A percentile compares a stretch with the other conserved stretches of the same genome.
Evolutionary conservation across 768 basidiomycete species (phyloP).

Genomic region (Suillus lakei): DNA sequence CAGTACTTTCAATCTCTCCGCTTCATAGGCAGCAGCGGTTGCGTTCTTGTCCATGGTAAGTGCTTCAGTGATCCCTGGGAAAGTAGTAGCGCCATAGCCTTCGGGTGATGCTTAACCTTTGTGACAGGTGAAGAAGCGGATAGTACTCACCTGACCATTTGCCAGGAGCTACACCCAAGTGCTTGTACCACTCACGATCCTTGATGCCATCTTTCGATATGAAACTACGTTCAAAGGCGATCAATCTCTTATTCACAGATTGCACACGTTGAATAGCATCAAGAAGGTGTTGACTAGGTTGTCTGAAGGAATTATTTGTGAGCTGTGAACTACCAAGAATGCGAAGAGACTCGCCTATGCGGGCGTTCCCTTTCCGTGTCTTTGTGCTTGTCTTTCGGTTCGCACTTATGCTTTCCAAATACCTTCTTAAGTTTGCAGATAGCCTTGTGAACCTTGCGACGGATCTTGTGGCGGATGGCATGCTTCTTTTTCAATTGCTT

Average conservation of each 20-base stretch:
- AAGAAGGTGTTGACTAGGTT: slow-evolving; percentile 48
- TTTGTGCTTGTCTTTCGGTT: slow-evolving; percentile 12
- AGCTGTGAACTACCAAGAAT: not conserved
- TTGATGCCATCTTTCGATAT: slow-evolving; percentile 77
- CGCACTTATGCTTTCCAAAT: slow-evolving; percentile 35
- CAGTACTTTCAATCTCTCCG: slow-evolving; percentile 56
- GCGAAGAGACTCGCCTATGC: not conserved
- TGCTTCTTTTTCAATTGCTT: slow-evolving; percentile 38
- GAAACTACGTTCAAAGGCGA: slow-evolving; percentile 75
- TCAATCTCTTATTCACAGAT: slow-evolving; percentile 64
- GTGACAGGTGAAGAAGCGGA: not conserved
- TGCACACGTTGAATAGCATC: slow-evolving; percentile 63
- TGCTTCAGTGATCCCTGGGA: slow-evolving; percentile 81
- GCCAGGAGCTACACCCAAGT: slow-evolving; percentile 83
- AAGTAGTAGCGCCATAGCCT: slow-evolving; percentile 84
- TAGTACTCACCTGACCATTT: slow-evolving; percentile 69
- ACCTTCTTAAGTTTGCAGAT: slow-evolving; percentile 43
- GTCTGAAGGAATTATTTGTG: slow-evolving; percentile 22
- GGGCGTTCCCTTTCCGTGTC: not conserved
- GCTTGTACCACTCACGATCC: slow-evolving; percentile 82
- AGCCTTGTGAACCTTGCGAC: slow-evolving; percentile 30
- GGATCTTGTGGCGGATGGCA: slow-evolving; percentile 20
- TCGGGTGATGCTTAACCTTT: not conserved
- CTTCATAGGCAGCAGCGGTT: slow-evolving; percentile 66
- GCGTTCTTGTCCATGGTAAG: slow-evolving; percentile 71